Percentiles rank a stretch among this genome's conserved stretches.
These are phyloP conservation scores for Centrapalus pauciflorus DNA, from an alignment of 129 eudicot genomes.

Conservation along the genomic window DNA sequence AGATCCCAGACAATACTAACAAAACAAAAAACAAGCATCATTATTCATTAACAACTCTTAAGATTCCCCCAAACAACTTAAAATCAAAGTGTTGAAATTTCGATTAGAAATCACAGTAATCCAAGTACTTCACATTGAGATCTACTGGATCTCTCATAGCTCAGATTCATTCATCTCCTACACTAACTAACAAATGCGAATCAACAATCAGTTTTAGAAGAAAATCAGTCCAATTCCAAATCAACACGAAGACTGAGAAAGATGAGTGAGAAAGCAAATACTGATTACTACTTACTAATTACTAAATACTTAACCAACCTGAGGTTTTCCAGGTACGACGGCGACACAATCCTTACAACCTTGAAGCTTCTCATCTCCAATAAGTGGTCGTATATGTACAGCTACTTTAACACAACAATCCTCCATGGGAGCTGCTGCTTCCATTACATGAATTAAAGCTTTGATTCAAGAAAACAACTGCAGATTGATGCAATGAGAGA, in stretches of 20 bases:
- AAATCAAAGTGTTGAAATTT: background rate
- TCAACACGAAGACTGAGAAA: background rate
- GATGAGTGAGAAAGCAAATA: background rate
- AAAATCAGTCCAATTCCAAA: no score
- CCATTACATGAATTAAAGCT: conserved; percentile 47
- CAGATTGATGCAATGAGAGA: conserved; percentile 3
- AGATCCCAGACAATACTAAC: conserved; percentile 12
- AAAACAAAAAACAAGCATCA: background rate
- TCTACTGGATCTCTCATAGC: conserved; percentile 38
- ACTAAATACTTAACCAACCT: no score
- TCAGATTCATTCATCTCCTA: background rate
- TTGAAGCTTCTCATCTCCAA: conserved; percentile 87
- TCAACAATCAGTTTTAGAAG: conserved; percentile 1
- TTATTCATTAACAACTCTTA: background rate
- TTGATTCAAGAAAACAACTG: background rate
- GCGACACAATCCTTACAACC: conserved; percentile 91
- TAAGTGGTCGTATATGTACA: conserved; percentile 80
- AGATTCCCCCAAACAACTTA: conserved; percentile 2
- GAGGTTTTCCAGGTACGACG: conserved; percentile 76
- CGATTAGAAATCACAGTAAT: background rate
- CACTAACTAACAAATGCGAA: background rate
- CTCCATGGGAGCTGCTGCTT: conserved; percentile 42
- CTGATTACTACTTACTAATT: no score
- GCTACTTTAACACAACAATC: conserved; percentile 98
- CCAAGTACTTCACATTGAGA: conserved; percentile 5